Percentiles rank a stretch among this genome's conserved stretches.
Evolutionary conservation across 2,329 filamentous ascomycete species (phyloP).

Genomic region (Ilyonectria destructans): DNA sequence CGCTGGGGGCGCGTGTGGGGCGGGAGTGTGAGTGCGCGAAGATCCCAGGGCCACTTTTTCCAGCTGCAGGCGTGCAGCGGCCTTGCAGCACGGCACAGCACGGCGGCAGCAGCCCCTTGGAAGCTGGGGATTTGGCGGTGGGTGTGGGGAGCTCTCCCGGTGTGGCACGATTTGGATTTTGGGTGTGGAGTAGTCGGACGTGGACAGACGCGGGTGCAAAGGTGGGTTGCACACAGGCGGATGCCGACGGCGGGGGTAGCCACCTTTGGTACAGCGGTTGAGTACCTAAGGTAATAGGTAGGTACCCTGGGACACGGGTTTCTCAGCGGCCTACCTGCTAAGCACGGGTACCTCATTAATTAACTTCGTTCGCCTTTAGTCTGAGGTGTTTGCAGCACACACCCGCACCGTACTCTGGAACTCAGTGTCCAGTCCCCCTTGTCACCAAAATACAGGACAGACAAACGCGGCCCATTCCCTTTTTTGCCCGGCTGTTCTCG

Average conservation of each 20-base stretch:
- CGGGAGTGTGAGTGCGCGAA: conserved; percentile 26
- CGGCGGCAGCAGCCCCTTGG: conserved; percentile 1
- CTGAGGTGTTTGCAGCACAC: too few species aligned
- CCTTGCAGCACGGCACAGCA: not conserved
- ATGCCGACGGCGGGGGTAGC: conserved; percentile 13
- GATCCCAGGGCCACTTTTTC: conserved; percentile 1
- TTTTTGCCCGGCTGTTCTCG: not conserved
- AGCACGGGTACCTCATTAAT: too few species aligned
- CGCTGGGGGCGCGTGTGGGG: conserved; percentile 12
- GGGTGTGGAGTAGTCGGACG: conserved; percentile 4
- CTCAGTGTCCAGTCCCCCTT: too few species aligned
- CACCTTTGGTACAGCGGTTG: conserved; percentile 2
- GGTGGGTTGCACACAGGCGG: not conserved
- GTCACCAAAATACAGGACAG: not conserved
- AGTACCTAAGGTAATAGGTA: too few species aligned
- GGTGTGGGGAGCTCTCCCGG: conserved; percentile 9
- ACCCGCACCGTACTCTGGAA: too few species aligned
- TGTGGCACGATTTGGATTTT: conserved; percentile 21
- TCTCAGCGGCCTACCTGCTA: not conserved
- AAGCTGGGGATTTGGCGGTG: conserved; percentile 1
- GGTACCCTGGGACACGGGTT: not conserved
- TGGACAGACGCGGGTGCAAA: not conserved
- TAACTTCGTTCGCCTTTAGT: too few species aligned
- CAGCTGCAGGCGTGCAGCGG: not conserved
- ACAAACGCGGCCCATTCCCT: not conserved